Conservation (phyloP, 257 asterid species). For the Nicotiana tabacum region DNA sequence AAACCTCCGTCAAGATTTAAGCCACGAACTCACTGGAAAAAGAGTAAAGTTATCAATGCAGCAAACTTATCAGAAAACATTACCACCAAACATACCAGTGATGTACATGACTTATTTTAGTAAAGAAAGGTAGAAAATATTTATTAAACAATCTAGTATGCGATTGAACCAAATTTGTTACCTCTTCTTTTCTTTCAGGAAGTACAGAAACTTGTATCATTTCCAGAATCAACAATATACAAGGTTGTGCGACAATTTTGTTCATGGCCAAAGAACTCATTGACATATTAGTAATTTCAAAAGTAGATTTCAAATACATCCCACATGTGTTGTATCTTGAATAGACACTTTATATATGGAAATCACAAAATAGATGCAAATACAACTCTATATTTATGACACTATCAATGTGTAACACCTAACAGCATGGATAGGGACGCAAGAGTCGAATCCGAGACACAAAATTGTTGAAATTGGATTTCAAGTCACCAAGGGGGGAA, state of each 20-base stretch:
- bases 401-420: neutral
- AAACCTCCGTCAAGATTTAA: neutral
- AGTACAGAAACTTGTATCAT: neutral
- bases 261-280: neutral
- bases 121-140: neutral
- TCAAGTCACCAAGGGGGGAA: neutral
- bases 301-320: neutral
- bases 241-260: neutral
- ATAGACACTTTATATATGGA: neutral
- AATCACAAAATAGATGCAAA: neutral
- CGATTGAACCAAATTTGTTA: neutral
- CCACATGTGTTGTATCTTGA: neutral
- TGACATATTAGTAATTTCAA: neutral
- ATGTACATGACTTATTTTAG: neutral
- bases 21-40: neutral
- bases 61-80: neutral
- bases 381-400: neutral
- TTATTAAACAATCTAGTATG: neutral
- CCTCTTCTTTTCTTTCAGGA: neutral
- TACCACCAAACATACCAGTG: neutral
- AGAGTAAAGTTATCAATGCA: neutral
- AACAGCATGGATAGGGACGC: neutral
- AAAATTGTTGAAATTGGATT: neutral
- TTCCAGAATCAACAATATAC: neutral
- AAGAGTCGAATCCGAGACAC: neutral